phyloP scores from a whole-genome alignment of 306 rosid species.

The Astragalus membranaceus region DNA sequence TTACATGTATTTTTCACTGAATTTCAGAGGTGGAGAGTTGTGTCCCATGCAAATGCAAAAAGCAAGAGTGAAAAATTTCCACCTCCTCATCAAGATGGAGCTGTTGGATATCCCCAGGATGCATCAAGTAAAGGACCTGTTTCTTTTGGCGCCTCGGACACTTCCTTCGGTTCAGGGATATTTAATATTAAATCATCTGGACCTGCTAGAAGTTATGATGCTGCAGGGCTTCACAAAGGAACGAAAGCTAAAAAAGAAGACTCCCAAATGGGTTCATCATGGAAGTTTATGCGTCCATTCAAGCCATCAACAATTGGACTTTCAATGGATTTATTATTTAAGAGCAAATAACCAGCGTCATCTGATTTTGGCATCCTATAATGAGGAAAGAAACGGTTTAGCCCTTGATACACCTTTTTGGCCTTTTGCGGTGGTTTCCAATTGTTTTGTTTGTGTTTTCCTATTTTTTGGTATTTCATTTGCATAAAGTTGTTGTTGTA shows the following conservation, averaged over 20 bases:
- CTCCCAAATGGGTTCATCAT: constrained; percentile 52
- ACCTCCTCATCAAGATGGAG: constrained; percentile 98
- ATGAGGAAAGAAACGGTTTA: constrained; percentile 14
- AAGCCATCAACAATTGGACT: constrained; percentile 79
- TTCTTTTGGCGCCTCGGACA: constrained; percentile 60
- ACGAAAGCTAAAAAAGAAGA: constrained; percentile 57
- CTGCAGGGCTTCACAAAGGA: constrained; percentile 45
- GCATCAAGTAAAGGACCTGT: constrained; percentile 56
- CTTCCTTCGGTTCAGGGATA: constrained; percentile 60
- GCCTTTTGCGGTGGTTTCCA: constrained; percentile 22
- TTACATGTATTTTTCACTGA: constrained; percentile 29
- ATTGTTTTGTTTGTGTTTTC: constrained; percentile 24
- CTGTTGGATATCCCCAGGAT: constrained; percentile 72
- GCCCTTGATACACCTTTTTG: constrained; percentile 17
- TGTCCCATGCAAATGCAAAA: constrained; percentile 71
- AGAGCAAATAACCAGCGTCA: constrained; percentile 49
- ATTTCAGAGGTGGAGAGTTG: constrained; percentile 93
- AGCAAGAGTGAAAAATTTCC: constrained; percentile 99
- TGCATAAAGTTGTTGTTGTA: constrained; percentile 37
- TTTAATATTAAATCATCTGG: constrained; percentile 56
- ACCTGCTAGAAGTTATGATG: constrained; percentile 38
- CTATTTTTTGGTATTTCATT: constrained; percentile 49
- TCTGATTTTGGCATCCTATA: constrained; percentile 31
- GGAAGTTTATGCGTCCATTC: constrained; percentile 65
- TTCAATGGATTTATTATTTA: constrained; percentile 64